Evolutionary conservation across 2,329 filamentous ascomycete species (phyloP).

Genomic region (Cladophialophora immunda): DNA sequence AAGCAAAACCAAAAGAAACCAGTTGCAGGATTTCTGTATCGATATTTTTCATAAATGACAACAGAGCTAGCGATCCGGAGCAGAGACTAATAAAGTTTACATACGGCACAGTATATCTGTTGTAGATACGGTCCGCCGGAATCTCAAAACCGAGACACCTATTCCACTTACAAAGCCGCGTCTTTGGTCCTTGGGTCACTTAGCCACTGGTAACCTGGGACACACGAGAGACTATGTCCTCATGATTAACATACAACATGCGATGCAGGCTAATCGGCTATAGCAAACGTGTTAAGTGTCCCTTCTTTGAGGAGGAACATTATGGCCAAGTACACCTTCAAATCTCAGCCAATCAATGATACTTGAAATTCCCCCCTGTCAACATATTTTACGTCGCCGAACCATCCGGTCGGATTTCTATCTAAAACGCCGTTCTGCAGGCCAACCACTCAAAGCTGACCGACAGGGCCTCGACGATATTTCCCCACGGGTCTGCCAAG

Average conservation of each 20-base stretch:
- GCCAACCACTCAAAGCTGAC: slow-evolving; percentile 18
- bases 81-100: not conserved
- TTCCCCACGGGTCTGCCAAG: slow-evolving; percentile 26
- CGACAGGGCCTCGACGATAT: slow-evolving; percentile 23
- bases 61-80: too few relatives aligned
- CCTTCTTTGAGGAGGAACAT: not conserved
- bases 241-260: not conserved
- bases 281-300: not conserved
- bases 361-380: not conserved
- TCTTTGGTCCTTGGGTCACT: not conserved
- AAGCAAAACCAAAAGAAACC: too few relatives aligned
- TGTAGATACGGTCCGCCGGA: too few relatives aligned
- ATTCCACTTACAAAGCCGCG: not conserved
- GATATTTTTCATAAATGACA: too few relatives aligned
- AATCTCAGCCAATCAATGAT: not conserved
- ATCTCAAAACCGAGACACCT: not conserved
- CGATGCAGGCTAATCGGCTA: not conserved
- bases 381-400: not conserved
- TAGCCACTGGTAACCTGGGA: not conserved
- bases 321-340: not conserved
- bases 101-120: not conserved
- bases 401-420: not conserved
- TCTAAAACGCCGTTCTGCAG: slow-evolving; percentile 17
- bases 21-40: too few relatives aligned
- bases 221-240: not conserved